Conservation (phyloP, 495 filamentous ascomycete genomes). For the Jackrogersella multiformis region DNA sequence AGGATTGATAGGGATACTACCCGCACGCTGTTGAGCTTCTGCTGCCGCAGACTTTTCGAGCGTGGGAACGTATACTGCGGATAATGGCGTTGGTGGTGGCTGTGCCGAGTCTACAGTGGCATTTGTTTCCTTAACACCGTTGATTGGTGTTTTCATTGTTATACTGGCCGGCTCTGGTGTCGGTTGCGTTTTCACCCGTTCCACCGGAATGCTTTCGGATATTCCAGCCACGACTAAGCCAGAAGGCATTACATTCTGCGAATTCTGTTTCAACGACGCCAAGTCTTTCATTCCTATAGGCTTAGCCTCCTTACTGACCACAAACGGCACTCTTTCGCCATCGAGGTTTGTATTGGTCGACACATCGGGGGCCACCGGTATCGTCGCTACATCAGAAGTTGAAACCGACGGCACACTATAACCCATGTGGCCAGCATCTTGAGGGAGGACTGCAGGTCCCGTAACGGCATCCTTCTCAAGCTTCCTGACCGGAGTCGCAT, state of each 20-base stretch:
- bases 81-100: neutral
- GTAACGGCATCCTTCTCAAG: slow-evolving; percentile 8
- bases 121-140: slow-evolving; percentile 5
- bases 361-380: slow-evolving; percentile 52
- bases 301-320: slow-evolving; percentile 48
- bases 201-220: slow-evolving; percentile 32
- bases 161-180: slow-evolving; percentile 47
- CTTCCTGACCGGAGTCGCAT: slow-evolving; percentile 28
- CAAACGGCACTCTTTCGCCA: slow-evolving; percentile 57
- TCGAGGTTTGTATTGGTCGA: slow-evolving; percentile 65
- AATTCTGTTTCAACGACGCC: slow-evolving; percentile 20
- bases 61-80: neutral
- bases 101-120: neutral
- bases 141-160: slow-evolving; percentile 10
- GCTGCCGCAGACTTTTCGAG: slow-evolving; percentile 2
- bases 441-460: slow-evolving; percentile 14
- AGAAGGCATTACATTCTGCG: slow-evolving; percentile 19
- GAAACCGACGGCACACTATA: slow-evolving; percentile 57
- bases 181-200: slow-evolving; percentile 53
- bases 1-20: neutral
- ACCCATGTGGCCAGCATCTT: slow-evolving; percentile 11
- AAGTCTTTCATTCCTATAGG: slow-evolving; percentile 30
- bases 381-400: slow-evolving; percentile 53
- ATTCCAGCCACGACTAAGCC: slow-evolving; percentile 27
- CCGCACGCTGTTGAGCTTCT: neutral